Percentiles rank a stretch among this genome's conserved stretches.
These are phyloP conservation scores for Hymenoscyphus fructigenus DNA, from an alignment of 2,329 filamentous ascomycete species.

Conservation along the genomic window DNA sequence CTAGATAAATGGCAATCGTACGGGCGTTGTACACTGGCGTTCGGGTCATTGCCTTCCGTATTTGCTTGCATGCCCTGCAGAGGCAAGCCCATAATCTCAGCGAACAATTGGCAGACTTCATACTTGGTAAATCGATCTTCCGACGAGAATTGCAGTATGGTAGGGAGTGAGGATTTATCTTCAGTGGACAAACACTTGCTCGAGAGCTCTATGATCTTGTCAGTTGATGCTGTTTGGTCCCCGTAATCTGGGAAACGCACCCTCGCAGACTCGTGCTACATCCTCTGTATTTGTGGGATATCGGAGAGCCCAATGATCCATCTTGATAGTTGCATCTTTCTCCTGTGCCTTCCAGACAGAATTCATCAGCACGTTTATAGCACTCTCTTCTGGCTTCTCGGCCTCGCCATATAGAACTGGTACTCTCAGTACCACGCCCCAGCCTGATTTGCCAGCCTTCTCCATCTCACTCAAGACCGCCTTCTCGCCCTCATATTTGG, in stretches of 20 bases:
- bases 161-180: conserved; percentile 57
- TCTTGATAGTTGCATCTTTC: conserved; percentile 60
- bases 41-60: conserved; percentile 69
- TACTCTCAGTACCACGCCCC: conserved; percentile 72
- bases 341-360: conserved; percentile 72
- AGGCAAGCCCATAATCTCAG: conserved; percentile 74
- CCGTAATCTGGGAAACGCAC: conserved; percentile 42
- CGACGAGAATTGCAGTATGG: conserved; percentile 79
- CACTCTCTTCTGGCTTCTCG: conserved; percentile 70
- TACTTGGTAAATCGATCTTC: conserved; percentile 89
- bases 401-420: conserved; percentile 83
- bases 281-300: conserved; percentile 91
- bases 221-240: neutral
- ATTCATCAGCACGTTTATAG: conserved; percentile 79
- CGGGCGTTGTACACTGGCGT: conserved; percentile 71
- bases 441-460: conserved; percentile 48
- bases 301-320: conserved; percentile 83
- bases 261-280: conserved; percentile 72
- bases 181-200: conserved; percentile 60
- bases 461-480: conserved; percentile 65
- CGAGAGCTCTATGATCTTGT: conserved; percentile 57
- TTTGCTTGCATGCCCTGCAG: conserved; percentile 68
- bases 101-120: conserved; percentile 77
- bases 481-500: conserved; percentile 68
- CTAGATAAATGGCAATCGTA: conserved; percentile 89